Percentiles rank a stretch among this genome's conserved stretches.
These are phyloP conservation scores for Pythium monospermum DNA, from an alignment of 352 stramenopile species.

Conservation along the genomic window DNA sequence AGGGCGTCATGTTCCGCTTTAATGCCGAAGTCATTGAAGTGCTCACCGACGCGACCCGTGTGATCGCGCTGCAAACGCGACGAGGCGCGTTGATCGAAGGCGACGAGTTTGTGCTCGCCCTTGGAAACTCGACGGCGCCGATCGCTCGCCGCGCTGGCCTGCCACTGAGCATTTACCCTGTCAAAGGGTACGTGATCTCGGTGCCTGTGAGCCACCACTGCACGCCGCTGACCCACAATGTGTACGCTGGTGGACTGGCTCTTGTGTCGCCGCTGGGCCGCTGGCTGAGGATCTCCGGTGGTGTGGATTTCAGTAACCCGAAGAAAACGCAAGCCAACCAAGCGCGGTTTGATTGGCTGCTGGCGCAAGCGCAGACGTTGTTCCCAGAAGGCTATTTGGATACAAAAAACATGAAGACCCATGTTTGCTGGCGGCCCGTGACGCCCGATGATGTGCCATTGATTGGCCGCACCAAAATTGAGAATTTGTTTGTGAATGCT, in stretches of 20 bases:
- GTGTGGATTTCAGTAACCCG: constrained; percentile 76
- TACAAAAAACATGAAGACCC: constrained; percentile 65
- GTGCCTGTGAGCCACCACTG: constrained; percentile 64
- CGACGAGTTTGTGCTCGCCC: constrained; percentile 80
- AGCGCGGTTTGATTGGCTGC: constrained; percentile 75
- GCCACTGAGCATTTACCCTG: constrained; percentile 77
- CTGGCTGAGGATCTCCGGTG: constrained; percentile 69
- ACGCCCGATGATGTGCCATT: constrained; percentile 81
- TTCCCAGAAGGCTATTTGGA: constrained; percentile 83
- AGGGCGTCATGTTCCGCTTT: constrained; percentile 87
- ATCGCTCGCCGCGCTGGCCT: constrained; percentile 64
- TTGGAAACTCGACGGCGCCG: constrained; percentile 71
- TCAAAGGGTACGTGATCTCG: constrained; percentile 85
- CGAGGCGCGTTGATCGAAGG: constrained; percentile 82
- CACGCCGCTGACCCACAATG: constrained; percentile 66
- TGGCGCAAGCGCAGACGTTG: constrained; percentile 66
- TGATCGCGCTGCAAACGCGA: constrained; percentile 77
- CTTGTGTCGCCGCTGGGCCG: constrained; percentile 73
- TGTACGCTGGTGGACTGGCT: constrained; percentile 74
- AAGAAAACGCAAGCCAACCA: constrained; percentile 50
- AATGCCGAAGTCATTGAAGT: constrained; percentile 81
- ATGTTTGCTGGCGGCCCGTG: constrained; percentile 80
- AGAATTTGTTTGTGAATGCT: constrained; percentile 83
- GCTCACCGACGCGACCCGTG: constrained; percentile 63
- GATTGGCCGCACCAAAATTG: constrained; percentile 72